These are phyloP conservation scores for Phyllosticta ampelicida DNA, from an alignment of 2,329 filamentous ascomycete species.

Conservation along the genomic window DNA sequence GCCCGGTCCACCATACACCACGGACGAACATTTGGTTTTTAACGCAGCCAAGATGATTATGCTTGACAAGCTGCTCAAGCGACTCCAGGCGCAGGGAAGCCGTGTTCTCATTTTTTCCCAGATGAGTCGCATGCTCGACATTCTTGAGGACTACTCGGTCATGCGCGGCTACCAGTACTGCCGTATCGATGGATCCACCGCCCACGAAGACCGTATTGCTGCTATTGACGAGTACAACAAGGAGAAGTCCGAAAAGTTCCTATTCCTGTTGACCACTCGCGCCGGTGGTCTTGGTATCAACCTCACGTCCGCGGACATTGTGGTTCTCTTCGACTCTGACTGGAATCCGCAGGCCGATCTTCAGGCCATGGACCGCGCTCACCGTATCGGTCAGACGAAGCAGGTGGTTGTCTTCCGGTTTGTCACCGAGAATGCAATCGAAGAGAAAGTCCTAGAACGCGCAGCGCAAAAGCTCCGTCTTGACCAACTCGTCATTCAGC, in stretches of 20 bases:
- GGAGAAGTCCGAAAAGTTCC: constrained; percentile 86
- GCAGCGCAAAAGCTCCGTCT: constrained; percentile 93
- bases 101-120: constrained; percentile 98
- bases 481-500: constrained; percentile 95
- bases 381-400: constrained; percentile 97
- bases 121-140: constrained; percentile 95
- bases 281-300: constrained; percentile 97
- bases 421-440: constrained; percentile 94
- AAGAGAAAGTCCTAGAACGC: constrained; percentile 94
- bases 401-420: constrained; percentile 96
- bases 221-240: constrained; percentile 99
- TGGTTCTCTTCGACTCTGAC: constrained; percentile 92
- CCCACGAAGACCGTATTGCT: constrained; percentile 93
- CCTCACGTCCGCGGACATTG: constrained; percentile 86
- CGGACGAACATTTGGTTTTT: constrained; percentile 86
- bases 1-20: constrained; percentile 93
- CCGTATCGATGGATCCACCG: constrained; percentile 91
- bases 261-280: constrained; percentile 90
- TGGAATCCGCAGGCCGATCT: constrained; percentile 99
- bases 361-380: constrained; percentile 96
- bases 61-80: constrained; percentile 77
- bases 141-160: constrained; percentile 95
- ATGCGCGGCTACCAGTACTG: constrained; percentile 94
- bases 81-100: constrained; percentile 77
- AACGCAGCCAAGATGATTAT: constrained; percentile 98